Evolutionary conservation across 345 rosid genomes (phyloP), one percentile per base, ranked within the genome.

Genomic region (Eucalyptus curtisii): DNA sequence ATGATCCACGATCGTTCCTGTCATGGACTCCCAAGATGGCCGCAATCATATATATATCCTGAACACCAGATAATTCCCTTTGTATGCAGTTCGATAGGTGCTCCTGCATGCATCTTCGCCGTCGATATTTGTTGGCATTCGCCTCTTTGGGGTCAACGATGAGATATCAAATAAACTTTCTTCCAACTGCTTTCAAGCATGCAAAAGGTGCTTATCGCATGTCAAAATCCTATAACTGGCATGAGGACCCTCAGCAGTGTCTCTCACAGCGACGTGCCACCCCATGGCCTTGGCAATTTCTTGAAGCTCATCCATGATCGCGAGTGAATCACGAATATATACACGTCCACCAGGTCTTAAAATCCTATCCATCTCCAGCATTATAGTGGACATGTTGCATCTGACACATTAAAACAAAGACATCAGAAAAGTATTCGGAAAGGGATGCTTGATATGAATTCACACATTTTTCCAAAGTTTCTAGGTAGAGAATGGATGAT

Each of bases 301-400:
- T 86, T 91, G 94, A 95, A 98, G 97, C 90, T 97, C 98, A 52
- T 94, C 96, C 95, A 96, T 94, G 88, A 96, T 96, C 25, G 93
- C 92, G 25, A 97, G 87, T 3, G 97, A 92, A 79, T 98, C 99
- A 48, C 98, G 96, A 37, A 98, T 97, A 89, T 97, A 97, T 61
- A 88, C 99, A 89, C 89, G 94, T 82, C 99, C 99, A 87, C 99
- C 99, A 47, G 99, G 99, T 92, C 99, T 95, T 86, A 98, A 91
- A 8, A 98, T 96, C 88, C 99, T 94, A 90, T 98, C 99, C 99
- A 98, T 98, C 94, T 98, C 99, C 25, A 98, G 96, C 99, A 98
- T 95, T 86, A 97, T 96, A 5, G 95, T 93, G 52, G 99, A 94
- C 94, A 97, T 93, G 79, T 95, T 97, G 91, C 99, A 98, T 90